A percentile compares a stretch with the other conserved stretches of the same genome.
phyloP scores from a whole-genome alignment of 352 stramenopile genomes.

The Globisporangium cystogenes region DNA sequence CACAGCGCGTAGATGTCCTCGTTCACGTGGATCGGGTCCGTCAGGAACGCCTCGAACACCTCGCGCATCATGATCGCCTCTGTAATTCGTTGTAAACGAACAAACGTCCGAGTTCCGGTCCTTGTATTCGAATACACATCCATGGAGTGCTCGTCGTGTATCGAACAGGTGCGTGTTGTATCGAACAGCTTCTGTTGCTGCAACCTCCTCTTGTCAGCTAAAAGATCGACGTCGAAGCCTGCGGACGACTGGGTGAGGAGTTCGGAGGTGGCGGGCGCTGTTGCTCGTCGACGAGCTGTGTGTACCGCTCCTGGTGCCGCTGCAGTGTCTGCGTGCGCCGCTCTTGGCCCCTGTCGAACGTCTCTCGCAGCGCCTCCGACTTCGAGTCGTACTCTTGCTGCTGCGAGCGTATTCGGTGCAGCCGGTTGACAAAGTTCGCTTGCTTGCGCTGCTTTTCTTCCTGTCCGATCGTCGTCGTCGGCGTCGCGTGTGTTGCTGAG shows the following conservation, averaged over 20 bases:
- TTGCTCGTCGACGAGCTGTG: conserved; percentile 29
- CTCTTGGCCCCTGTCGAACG: conserved; percentile 23
- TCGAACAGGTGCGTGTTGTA: too few relatives aligned
- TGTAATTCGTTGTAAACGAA: too few relatives aligned
- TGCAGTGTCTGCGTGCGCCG: conserved; percentile 33
- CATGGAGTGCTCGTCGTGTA: too few relatives aligned
- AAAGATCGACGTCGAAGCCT: not conserved
- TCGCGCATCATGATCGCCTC: conserved; percentile 40
- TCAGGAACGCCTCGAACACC: conserved; percentile 80
- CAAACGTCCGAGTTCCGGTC: too few relatives aligned
- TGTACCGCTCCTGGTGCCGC: conserved; percentile 34
- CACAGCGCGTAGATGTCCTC: conserved; percentile 76
- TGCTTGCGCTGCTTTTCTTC: conserved; percentile 44
- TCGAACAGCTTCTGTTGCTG: too few relatives aligned
- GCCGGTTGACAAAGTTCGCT: conserved; percentile 22
- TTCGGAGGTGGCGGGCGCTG: not conserved
- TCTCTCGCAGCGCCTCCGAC: conserved; percentile 17
- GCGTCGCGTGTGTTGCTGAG: not conserved
- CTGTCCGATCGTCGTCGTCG: conserved; percentile 28
- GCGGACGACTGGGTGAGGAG: not conserved
- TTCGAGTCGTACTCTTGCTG: conserved; percentile 30
- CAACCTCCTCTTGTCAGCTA: too few relatives aligned
- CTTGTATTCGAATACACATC: too few relatives aligned
- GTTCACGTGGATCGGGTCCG: conserved; percentile 71
- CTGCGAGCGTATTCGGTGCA: conserved; percentile 34